Percentiles rank a stretch among this genome's conserved stretches.
Conservation (phyloP, 2,329 filamentous ascomycete genomes). For the Xylariales sp. region DNA sequence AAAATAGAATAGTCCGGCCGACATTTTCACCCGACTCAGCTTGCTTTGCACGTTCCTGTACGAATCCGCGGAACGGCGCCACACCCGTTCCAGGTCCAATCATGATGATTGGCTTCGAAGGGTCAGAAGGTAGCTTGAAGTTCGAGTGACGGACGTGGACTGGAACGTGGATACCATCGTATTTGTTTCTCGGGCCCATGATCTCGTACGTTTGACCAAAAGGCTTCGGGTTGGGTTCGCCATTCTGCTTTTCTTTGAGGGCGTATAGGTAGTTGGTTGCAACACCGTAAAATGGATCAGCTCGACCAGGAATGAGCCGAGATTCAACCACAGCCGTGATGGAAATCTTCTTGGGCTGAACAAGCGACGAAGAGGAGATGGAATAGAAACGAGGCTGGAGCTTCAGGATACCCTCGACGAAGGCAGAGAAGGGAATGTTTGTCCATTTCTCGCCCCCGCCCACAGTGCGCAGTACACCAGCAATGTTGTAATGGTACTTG, state of each 20-base stretch:
- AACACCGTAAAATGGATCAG: constrained; percentile 81
- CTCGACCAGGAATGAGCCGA: constrained; percentile 68
- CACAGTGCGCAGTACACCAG: constrained; percentile 72
- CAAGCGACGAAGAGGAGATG: constrained; percentile 92
- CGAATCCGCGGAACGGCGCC: constrained; percentile 90
- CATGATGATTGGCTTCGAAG: constrained; percentile 91
- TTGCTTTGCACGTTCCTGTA: constrained; percentile 86
- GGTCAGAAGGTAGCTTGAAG: constrained; percentile 97
- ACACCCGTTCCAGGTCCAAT: constrained; percentile 95
- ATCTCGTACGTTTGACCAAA: constrained; percentile 85
- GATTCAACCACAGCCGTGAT: constrained; percentile 94
- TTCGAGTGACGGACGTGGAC: constrained; percentile 97
- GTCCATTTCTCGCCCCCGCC: constrained; percentile 73
- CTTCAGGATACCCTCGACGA: constrained; percentile 91
- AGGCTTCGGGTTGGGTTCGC: constrained; percentile 73
- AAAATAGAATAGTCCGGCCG: constrained; percentile 87
- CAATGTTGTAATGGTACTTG: constrained; percentile 81
- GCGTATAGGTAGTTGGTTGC: constrained; percentile 95
- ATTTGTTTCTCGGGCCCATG: constrained; percentile 89
- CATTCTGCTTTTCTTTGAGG: constrained; percentile 94
- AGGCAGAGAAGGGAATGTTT: constrained; percentile 84
- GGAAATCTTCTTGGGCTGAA: constrained; percentile 91
- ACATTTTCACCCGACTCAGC: constrained; percentile 76
- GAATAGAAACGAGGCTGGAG: constrained; percentile 98
- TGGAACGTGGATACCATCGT: constrained; percentile 89